phyloP scores from a whole-genome alignment of 2,329 filamentous ascomycete species.

The Chaetomium strumarium region DNA sequence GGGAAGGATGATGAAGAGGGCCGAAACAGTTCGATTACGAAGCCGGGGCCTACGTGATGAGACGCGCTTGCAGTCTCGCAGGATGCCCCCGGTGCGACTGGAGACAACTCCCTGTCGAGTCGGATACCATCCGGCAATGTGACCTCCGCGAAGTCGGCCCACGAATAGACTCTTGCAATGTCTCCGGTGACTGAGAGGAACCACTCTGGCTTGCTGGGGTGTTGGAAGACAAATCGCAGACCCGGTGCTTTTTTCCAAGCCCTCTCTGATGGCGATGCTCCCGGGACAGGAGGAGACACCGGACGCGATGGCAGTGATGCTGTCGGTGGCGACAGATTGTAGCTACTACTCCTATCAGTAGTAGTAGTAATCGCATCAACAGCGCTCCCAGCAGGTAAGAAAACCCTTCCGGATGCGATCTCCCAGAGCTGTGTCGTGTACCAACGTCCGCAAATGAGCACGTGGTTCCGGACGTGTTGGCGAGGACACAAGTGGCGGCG shows the following conservation, averaged over 20 bases:
- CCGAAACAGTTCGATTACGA: constrained; percentile 11
- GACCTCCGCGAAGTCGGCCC: constrained; percentile 15
- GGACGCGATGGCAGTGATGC: background rate
- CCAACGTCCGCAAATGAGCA: constrained; percentile 22
- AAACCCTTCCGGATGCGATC: constrained; percentile 18
- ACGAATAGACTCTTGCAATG: constrained; percentile 13
- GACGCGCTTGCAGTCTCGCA: background rate
- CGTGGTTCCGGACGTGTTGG: constrained; percentile 18
- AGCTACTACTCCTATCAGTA: too few relatives aligned
- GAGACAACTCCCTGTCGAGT: background rate
- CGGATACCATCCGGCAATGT: constrained; percentile 7
- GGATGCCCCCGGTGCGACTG: background rate
- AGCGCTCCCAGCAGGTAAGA: background rate
- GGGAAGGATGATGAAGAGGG: background rate
- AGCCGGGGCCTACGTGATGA: constrained; percentile 4
- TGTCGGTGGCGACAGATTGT: too few relatives aligned
- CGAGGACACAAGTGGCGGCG: constrained; percentile 16
- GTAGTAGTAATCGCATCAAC: background rate
- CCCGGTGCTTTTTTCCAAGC: background rate
- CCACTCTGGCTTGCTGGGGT: constrained; percentile 14
- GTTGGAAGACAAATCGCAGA: constrained; percentile 6
- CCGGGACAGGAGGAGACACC: background rate
- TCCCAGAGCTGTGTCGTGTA: constrained; percentile 24
- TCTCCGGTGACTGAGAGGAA: constrained; percentile 5
- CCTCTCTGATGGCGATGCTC: background rate